Evolutionary conservation across 2,329 filamentous ascomycete species (phyloP), one percentile per base, ranked within the genome.

Genomic region (Claviceps citrina): DNA sequence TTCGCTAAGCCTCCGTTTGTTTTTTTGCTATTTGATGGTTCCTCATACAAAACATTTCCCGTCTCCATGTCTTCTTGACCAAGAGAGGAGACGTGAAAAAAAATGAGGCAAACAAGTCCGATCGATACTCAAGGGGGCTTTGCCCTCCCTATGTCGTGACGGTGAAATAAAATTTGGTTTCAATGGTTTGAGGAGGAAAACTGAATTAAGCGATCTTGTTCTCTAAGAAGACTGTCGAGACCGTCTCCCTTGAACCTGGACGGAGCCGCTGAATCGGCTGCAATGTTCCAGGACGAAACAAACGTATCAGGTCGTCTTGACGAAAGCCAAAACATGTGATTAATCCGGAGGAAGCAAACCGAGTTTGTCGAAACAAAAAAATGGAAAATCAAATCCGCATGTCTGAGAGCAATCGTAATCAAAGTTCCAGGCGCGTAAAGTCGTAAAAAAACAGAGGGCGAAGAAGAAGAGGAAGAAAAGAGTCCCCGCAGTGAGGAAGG

Each of bases 401-500:
- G 34, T 41, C 42, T 27, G 35, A 39, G 22, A 39, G 54, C 44
- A 56, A 54, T 62, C 58, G 49, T 61, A 54, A 55, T 57, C 52
- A 58, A 50, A 49, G 47, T 36, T 59, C 50, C 53, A 52, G 54
- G 56, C 53, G 53, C 59, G 49, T 61, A 43, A 58, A 60, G 54
- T 62, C 60, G 48, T 56, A 44, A 56, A 47, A 47, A 36, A 47
- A 48, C 31, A 53, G 41, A 33, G n/a, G 7, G 52, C n/a, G n/a
- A 47, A 57, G 52, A 46, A 46, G 52, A 47, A 45, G 42, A 44
- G 41, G 43, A 42, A 41, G 43, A 44, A 44, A 16, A 48, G 43
- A 47, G 43, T 43, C 24, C 39, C 43, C n/a, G n/a, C n/a, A n/a
- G 40, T 49, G 18, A 13, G 5, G 8, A 31, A 16, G 15, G 16